phyloP scores from a whole-genome alignment of 305 asterid genomes.

The Coffea humblotiana region DNA sequence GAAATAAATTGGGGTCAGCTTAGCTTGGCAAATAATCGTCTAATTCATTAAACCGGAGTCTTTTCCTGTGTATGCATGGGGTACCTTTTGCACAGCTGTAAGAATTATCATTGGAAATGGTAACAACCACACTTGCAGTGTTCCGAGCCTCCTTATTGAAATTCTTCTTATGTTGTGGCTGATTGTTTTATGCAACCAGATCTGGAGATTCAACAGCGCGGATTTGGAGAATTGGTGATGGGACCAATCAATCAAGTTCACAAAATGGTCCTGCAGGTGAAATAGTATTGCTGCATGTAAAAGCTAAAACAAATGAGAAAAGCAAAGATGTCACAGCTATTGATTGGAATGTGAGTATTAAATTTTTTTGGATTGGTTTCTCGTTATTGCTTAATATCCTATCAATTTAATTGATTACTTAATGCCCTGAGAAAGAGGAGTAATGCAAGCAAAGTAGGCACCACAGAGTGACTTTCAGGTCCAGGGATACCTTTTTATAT shows the following conservation, averaged over 20 bases:
- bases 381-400: background rate
- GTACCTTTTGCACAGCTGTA: background rate
- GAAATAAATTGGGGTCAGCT: background rate
- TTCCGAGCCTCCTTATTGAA: too few species aligned
- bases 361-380: background rate
- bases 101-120: background rate
- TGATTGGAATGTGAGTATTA: conserved; percentile 43
- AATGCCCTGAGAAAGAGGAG: background rate
- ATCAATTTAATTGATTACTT: background rate
- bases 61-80: background rate
- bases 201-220: conserved; percentile 43
- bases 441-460: background rate
- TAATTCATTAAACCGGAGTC: background rate
- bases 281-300: conserved; percentile 29
- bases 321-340: conserved; percentile 34
- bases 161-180: background rate
- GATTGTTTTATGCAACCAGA: conserved; percentile 15
- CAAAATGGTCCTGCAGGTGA: conserved; percentile 16
- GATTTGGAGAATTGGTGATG: conserved; percentile 33
- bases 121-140: background rate
- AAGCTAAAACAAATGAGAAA: conserved; percentile 30
- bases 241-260: conserved; percentile 14
- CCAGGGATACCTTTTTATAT: background rate
- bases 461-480: background rate
- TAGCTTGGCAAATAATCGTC: background rate